Percentiles rank a stretch among this genome's conserved stretches.
phyloP scores from a whole-genome alignment of 2,329 filamentous ascomycete species.

The Fusarium sp. region DNA sequence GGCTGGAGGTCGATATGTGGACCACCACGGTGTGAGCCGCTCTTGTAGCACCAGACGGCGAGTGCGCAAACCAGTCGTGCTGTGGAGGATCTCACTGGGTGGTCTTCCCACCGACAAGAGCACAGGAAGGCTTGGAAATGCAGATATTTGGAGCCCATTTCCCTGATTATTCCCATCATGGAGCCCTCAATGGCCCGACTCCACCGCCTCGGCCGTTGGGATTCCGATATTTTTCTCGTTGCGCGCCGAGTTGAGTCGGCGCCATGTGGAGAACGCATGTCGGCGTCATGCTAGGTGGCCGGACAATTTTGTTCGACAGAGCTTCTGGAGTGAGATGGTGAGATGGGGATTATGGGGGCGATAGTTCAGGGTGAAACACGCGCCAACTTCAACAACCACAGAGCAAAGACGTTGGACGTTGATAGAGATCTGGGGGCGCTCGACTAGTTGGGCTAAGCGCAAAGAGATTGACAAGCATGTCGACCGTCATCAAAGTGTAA shows the following conservation, averaged over 20 bases:
- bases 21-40: not conserved
- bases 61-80: not conserved
- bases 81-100: not conserved
- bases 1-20: not conserved
- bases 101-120: not conserved
- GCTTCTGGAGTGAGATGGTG: conserved; percentile 35
- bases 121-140: not conserved
- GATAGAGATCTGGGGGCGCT: not conserved
- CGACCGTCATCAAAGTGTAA: conserved; percentile 28
- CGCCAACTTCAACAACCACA: conserved; percentile 1
- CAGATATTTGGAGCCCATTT: conserved; percentile 12
- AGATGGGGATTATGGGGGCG: conserved; percentile 37
- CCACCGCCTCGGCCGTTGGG: conserved; percentile 31
- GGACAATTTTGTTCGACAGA: conserved; percentile 35
- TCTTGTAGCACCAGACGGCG: not conserved
- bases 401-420: not conserved
- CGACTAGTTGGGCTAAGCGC: conserved; percentile 24
- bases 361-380: conserved; percentile 39
- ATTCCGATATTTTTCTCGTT: conserved; percentile 19
- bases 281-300: conserved; percentile 5
- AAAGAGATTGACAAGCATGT: conserved; percentile 34
- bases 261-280: conserved; percentile 39
- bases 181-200: conserved; percentile 7
- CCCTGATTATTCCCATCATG: conserved; percentile 21
- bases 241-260: conserved; percentile 41